Base-by-base conservation (phyloP, 495 filamentous ascomycete species). In the Tuber aestivum region DNA sequence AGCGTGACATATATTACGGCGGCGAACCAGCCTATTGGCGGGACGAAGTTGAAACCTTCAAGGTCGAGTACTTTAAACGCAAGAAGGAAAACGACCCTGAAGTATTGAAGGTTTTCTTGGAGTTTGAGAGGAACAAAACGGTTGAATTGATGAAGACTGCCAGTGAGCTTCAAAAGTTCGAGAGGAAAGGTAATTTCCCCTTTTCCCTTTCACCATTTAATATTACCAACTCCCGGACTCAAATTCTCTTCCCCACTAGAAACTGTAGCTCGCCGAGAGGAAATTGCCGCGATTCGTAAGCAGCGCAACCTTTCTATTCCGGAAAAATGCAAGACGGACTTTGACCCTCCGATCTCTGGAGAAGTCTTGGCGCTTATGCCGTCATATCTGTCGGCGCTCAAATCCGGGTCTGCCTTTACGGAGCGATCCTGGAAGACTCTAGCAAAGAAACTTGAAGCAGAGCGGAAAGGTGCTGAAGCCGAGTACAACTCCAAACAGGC, bases 351-450 rank as follows among this genome's bases (percentile, higher is more conserved):
- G 35, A 79, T 79, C 69, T 73, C 77, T 32, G 78, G 79, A 27
- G 77, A 77, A 16, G 78, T 79, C 27, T 71, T 79, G 23, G 76
- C 72, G 41, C 77, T 79, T 56, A 79, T 79, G 40, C 78, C 76
- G 69, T 79, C 77, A 40, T 79, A 79, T 70, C 70, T 75, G 61
- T 72, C 78, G 32, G 78, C 78, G 10, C 41, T 79, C 16, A 79
- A 73, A 77, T 77, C 78, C 9, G 78, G 77, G 3, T 79, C 71
- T 35, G 73, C 48, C 20, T 77, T 79, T 50, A 79, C 78, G 21
- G 77, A 79, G 40, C 78, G 78, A 37, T 72, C 76, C 10, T 79
- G 78, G 78, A 79, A 79, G 71, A 79, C 78, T 0, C 78, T 79
- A 18, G 78, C 78, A 35, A 79, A 77, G 27, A 79, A 78, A 42